Base-by-base conservation (phyloP, 1,284 basidiomycete species). In the Ceratobasidium sp. region DNA sequence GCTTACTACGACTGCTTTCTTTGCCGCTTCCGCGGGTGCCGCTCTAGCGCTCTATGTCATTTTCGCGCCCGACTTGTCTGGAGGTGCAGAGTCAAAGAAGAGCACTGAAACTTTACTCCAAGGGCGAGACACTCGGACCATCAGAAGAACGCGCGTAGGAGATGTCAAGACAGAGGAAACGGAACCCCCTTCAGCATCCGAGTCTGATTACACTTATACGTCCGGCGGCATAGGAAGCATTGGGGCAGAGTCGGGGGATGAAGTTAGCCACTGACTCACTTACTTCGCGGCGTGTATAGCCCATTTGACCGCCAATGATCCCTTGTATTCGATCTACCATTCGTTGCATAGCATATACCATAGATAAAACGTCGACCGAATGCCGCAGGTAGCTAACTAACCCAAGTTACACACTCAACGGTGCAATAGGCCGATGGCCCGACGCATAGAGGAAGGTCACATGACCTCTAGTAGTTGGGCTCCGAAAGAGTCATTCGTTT, bases 131-230 rank as follows among this genome's bases (percentile, higher is more conserved):
- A 25, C 40, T 25, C 52, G 25, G 32, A 20, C 52, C 12, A 65
- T 49, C 17, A 32, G 50, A 47, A 67, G 52, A 31, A 50, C 34
- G 15, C 64, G 50, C n/a, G 10, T n/a, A n/a, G n/a, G n/a, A n/a
- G n/a, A n/a, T n/a, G 32, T 67, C 34, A 54, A 45, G 52, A 27
- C 25, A 8, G 35, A 55, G 20, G 47, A 52, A 32, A 27, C 29
- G 1, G 64, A 67, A 29, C 45, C 27, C 25, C 35, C 35, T 13
- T 64, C 47, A 27, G 43, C 57, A 10, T 67, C 64, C 20, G 64
- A 67, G 47, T 54, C 64, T n/a, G 64, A 67, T 3, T 35, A 54
- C 25, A 54, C 64, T 13, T 67, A 50, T 49, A 67, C 62, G 8
- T 67, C 62, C 17, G 62, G 62, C 7, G 64, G 64, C 2, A 34